phyloP scores from a whole-genome alignment of 164 flowering plant species.

The Tetrastigma voinierianum region DNA sequence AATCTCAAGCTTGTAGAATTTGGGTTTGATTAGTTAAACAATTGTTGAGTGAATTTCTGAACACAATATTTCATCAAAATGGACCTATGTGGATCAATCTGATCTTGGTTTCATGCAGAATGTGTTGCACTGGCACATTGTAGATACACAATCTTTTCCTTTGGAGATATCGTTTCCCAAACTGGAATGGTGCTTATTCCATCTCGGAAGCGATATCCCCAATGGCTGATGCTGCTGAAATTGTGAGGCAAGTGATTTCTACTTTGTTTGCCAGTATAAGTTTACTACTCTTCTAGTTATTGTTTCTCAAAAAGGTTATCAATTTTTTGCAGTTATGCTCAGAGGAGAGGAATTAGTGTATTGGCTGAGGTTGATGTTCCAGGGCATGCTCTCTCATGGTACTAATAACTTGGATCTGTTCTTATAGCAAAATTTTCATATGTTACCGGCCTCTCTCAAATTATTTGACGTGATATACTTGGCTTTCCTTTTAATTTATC shows the following conservation, averaged over 20 bases:
- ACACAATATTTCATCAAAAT: neutral
- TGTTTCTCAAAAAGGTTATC: constrained; percentile 7
- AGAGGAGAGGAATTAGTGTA: constrained; percentile 67
- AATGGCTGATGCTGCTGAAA: constrained; percentile 70
- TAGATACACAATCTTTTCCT: constrained; percentile 86
- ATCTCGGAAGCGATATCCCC: constrained; percentile 78
- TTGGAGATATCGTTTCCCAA: constrained; percentile 88
- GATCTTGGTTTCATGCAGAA: constrained; percentile 43
- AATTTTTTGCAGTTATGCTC: constrained; percentile 60
- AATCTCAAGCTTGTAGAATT: no score
- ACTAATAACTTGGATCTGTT: constrained; percentile 10
- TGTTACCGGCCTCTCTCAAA: neutral
- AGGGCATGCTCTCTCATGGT: constrained; percentile 86
- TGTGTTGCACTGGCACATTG: constrained; percentile 95
- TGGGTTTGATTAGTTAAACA: neutral
- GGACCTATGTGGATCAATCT: neutral
- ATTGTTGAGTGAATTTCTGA: neutral
- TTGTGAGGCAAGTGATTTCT: constrained; percentile 55
- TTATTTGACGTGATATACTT: neutral
- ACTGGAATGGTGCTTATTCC: constrained; percentile 87
- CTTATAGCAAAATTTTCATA: neutral
- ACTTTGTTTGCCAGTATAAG: constrained; percentile 1
- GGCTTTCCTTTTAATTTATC: neutral
- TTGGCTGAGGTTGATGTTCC: constrained; percentile 92
- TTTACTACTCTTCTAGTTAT: neutral